Conservation (phyloP, 805 yeast species). For the Sungouiozyma intestinalis region DNA sequence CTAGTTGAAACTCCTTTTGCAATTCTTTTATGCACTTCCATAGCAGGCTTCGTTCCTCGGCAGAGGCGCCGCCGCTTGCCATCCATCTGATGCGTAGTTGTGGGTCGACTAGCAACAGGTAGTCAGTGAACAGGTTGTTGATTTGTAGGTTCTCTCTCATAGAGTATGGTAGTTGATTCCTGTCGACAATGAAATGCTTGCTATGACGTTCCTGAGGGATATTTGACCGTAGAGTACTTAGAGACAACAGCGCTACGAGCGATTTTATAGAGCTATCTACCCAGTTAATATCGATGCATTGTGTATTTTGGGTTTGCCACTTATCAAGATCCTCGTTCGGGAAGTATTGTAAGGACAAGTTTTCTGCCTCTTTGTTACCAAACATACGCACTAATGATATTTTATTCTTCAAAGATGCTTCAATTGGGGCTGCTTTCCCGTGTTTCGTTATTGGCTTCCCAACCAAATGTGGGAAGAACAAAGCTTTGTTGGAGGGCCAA, state of each 20-base stretch:
- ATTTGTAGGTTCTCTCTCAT: slow-evolving; percentile 50
- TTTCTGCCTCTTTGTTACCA: slow-evolving; percentile 47
- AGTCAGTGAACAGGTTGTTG: slow-evolving; percentile 74
- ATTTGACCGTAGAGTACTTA: slow-evolving; percentile 26
- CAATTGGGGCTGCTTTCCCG: slow-evolving; percentile 24
- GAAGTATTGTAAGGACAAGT: slow-evolving; percentile 40
- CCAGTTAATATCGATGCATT: slow-evolving; percentile 65
- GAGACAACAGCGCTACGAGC: slow-evolving; percentile 43
- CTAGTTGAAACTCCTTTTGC: slow-evolving; percentile 3
- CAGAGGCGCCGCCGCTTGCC: slow-evolving; percentile 67
- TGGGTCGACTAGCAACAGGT: slow-evolving; percentile 66
- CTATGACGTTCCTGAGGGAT: slow-evolving; percentile 40
- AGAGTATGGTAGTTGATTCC: slow-evolving; percentile 45
- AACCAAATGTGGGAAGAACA: slow-evolving; percentile 71
- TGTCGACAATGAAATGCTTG: slow-evolving; percentile 54
- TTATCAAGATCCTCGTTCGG: slow-evolving; percentile 1
- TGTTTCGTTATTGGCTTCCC: slow-evolving; percentile 38
- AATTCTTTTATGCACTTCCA: slow-evolving; percentile 4
- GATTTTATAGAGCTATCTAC: slow-evolving; percentile 69
- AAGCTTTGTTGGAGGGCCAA: slow-evolving; percentile 61
- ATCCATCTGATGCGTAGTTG: slow-evolving; percentile 81
- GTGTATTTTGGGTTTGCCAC: slow-evolving; percentile 30
- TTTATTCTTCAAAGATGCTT: slow-evolving; percentile 22
- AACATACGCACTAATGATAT: slow-evolving; percentile 23
- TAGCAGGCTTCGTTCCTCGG: slow-evolving; percentile 50